Percentiles rank a stretch among this genome's conserved stretches.
These are phyloP conservation scores for Umbilicus rupestris DNA, from an alignment of 164 flowering plant species.

Conservation along the genomic window DNA sequence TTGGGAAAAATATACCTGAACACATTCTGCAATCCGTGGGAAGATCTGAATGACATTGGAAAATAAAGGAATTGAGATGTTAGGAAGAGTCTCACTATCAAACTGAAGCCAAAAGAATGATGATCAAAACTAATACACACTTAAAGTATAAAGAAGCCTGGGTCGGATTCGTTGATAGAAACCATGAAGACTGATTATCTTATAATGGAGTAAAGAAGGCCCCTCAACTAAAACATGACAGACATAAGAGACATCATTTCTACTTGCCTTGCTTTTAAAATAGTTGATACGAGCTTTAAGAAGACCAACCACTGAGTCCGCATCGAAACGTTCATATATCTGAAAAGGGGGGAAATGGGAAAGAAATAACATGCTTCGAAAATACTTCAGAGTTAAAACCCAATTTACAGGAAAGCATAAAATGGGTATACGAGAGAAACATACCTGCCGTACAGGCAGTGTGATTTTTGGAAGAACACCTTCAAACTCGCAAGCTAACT, in stretches of 20 bases:
- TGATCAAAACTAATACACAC: too few species aligned
- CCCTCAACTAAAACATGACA: too few species aligned
- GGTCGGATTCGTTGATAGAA: too few species aligned
- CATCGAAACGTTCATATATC: slow-evolving; percentile 71
- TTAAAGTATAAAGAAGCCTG: too few species aligned
- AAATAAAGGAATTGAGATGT: background rate
- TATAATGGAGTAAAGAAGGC: too few species aligned
- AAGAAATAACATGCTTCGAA: background rate
- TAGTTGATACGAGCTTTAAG: slow-evolving; percentile 79
- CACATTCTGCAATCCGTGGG: slow-evolving; percentile 75
- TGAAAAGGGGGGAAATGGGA: slow-evolving; percentile 20
- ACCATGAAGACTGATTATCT: too few species aligned
- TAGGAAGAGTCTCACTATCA: background rate
- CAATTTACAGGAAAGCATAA: too few species aligned
- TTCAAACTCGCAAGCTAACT: slow-evolving; percentile 46
- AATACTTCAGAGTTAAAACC: too few species aligned
- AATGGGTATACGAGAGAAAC: background rate
- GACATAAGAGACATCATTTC: too few species aligned
- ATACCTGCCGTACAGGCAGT: slow-evolving; percentile 74
- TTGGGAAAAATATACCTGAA: slow-evolving; percentile 39
- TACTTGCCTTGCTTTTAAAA: background rate
- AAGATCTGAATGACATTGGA: slow-evolving; percentile 42
- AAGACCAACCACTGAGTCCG: slow-evolving; percentile 39
- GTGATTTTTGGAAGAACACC: slow-evolving; percentile 79
- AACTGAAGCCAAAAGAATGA: background rate